Evolutionary conservation across 2,329 filamentous ascomycete genomes (phyloP), one percentile per base, ranked within the genome.

Genomic region (Botrytis fragariae): DNA sequence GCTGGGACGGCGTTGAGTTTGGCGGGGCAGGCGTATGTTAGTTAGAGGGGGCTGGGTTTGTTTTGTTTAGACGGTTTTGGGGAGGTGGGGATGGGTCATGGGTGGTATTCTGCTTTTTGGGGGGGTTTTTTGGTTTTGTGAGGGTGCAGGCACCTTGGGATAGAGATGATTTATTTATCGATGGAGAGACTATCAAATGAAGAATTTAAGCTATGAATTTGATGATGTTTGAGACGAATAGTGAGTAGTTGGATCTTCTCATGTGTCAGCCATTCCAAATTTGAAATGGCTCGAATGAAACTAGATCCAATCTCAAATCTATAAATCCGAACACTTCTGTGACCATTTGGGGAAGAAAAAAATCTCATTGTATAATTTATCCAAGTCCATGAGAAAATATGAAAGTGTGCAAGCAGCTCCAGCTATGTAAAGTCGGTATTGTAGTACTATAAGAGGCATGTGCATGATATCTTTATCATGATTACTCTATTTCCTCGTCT

Each of bases 1-100:
- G 76, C 68, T 20, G 78, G 78, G 1, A 72, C 69, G 14, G 72
- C 35, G 3, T 70, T 77, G 37, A 75, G 75, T 16, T 32, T 45
- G 69, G 54, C 74, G 14, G 75, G 75, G 2, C 25, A 59, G 63
- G 74, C 62, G 16, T 77, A 77, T 74, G 75, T 75, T 64, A 75
- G 25, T 42, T 63, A 42, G 42, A 29, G 25, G 6, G 32, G 32
- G 3, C n/a, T 35, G 20, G n/a, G 14, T 8, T 70, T 22, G 45
- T 4, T 29, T 54, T 16, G 32, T 18, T 51, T 65, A 25, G 64
- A 51, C 20, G 25, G 25, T 14, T n/a, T 54, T 18, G 18, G 7
- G 37, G 16, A 20, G 48, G 37, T 29, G 48, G 25, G 14, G n/a
- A 14, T 39, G 10, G 35, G 1, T 35, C 1, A 20, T 32, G 62